These are phyloP conservation scores for Termitomyces sp. DNA, from an alignment of 768 basidiomycete species.

Conservation along the genomic window DNA sequence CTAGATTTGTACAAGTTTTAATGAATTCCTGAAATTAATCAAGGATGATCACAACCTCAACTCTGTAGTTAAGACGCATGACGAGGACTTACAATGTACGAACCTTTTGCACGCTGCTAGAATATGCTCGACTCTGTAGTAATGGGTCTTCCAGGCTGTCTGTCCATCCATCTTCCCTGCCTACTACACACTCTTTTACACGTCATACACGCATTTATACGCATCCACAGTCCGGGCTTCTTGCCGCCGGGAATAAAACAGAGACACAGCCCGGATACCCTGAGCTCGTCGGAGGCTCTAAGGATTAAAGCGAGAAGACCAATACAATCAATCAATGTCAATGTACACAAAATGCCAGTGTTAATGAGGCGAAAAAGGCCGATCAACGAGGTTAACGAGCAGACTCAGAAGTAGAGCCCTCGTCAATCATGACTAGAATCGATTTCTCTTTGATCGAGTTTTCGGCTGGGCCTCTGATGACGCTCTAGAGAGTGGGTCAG, in stretches of 20 bases:
- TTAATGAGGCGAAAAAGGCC: background rate
- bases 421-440: conserved; percentile 39
- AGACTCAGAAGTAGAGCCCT: background rate
- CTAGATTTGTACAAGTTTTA: no score
- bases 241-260: background rate
- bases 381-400: background rate
- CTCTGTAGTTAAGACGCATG: background rate
- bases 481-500: conserved; percentile 21
- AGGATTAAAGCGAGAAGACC: background rate
- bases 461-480: conserved; percentile 40
- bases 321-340: background rate
- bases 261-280: background rate
- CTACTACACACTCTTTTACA: background rate
- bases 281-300: background rate
- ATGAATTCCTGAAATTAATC: background rate
- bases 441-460: conserved; percentile 53
- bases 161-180: background rate
- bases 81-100: background rate
- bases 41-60: background rate
- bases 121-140: background rate
- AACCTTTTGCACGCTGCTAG: background rate
- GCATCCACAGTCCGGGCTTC: background rate
- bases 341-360: background rate
- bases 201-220: background rate
- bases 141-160: background rate